Evolutionary conservation across 2,329 filamentous ascomycete species (phyloP).

Genomic region (Aspergillus sp.): DNA sequence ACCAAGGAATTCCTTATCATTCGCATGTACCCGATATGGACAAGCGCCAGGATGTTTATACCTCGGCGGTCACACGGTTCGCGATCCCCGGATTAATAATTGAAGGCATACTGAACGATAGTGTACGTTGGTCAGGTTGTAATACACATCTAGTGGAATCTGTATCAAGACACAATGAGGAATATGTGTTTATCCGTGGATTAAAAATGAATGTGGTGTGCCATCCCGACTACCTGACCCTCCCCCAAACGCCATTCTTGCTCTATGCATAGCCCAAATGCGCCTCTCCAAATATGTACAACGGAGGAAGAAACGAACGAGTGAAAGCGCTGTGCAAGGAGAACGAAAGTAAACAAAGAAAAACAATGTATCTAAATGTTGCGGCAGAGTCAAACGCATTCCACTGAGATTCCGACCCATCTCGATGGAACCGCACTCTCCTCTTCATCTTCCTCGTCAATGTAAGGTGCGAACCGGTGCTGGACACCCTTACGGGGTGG

Average conservation of each 20-base stretch:
- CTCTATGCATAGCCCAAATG: conserved; percentile 6
- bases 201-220: no score
- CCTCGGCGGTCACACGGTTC: no score
- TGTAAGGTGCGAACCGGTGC: conserved; percentile 11
- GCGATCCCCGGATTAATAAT: no score
- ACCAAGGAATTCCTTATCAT: no score
- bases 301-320: background rate
- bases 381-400: conserved; percentile 6
- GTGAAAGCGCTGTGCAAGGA: conserved; percentile 6
- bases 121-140: no score
- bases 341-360: background rate
- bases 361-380: background rate
- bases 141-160: no score
- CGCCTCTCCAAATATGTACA: background rate
- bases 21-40: no score
- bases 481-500: conserved; percentile 50
- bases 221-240: background rate
- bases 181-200: no score
- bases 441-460: conserved; percentile 18
- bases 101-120: no score
- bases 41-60: no score
- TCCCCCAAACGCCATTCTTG: conserved; percentile 8
- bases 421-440: conserved; percentile 25
- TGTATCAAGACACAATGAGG: no score
- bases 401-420: conserved; percentile 29